These are phyloP conservation scores for Hydrangea macrophylla DNA, from an alignment of 148 eudicot species.

Conservation along the genomic window DNA sequence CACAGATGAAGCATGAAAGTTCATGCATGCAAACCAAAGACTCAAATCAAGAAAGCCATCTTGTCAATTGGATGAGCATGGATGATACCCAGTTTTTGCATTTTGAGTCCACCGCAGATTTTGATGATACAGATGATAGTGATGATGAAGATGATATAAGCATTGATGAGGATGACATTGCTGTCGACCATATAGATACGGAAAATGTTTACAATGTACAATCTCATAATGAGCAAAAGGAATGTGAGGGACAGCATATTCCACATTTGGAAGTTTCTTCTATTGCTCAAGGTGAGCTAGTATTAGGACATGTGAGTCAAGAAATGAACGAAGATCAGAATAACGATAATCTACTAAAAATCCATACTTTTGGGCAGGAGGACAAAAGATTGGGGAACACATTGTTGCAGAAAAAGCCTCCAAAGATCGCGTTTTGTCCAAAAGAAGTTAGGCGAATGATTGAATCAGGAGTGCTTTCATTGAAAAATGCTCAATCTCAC, in stretches of 20 bases:
- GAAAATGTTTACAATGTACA: neutral
- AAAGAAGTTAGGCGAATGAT: conserved; percentile 30
- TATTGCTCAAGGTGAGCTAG: neutral
- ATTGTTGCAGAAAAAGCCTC: conserved; percentile 26
- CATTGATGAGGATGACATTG: conserved; percentile 4
- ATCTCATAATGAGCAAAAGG: neutral
- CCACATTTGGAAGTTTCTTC: neutral
- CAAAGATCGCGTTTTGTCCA: conserved; percentile 34
- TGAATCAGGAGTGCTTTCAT: conserved; percentile 17
- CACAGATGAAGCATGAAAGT: neutral
- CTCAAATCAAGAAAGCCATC: conserved; percentile 6
- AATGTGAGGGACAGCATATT: neutral
- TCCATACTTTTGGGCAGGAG: neutral
- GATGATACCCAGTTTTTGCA: conserved; percentile 9
- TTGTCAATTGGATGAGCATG: conserved; percentile 30
- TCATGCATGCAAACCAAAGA: neutral
- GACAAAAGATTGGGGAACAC: neutral
- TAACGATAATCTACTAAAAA: neutral
- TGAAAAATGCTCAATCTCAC: conserved; percentile 36
- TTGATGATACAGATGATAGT: conserved; percentile 22
- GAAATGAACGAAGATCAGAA: neutral
- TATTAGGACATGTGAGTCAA: neutral
- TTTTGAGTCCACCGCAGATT: conserved; percentile 9
- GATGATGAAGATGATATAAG: conserved; percentile 17
- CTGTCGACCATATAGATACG: neutral